Evolutionary conservation across 2,329 filamentous ascomycete genomes (phyloP).

Genomic region (Colletotrichum sp.): DNA sequence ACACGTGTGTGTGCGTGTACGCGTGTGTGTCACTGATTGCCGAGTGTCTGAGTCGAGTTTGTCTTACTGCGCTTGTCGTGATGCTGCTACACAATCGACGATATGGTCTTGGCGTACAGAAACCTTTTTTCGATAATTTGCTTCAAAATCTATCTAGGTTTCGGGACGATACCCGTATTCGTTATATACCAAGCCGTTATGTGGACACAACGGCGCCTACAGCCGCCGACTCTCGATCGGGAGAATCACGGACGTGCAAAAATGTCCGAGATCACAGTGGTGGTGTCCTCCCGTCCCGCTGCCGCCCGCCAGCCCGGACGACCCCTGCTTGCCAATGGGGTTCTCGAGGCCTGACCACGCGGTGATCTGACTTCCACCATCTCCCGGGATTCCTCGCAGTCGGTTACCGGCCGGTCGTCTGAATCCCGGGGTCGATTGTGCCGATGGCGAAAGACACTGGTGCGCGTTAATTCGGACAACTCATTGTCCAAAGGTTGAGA

Average conservation of each 20-base stretch:
- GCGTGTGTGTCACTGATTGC: neutral
- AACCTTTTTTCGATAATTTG: neutral
- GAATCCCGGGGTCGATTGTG: neutral
- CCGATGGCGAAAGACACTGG: neutral
- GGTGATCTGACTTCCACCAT: neutral
- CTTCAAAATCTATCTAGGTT: neutral
- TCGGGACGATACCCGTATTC: neutral
- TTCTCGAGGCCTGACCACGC: neutral
- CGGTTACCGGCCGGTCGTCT: neutral
- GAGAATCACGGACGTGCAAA: neutral
- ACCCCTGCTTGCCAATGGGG: neutral
- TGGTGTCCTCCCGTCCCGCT: neutral
- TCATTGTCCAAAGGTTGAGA: neutral
- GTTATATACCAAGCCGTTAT: neutral
- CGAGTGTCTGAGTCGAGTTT: neutral
- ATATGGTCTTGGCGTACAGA: neutral
- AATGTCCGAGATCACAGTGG: constrained; percentile 5
- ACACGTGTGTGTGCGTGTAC: neutral
- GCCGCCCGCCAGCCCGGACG: neutral
- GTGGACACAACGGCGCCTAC: neutral
- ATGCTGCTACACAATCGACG: neutral
- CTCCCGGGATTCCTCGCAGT: neutral
- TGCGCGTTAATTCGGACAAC: neutral
- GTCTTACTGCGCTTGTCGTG: neutral
- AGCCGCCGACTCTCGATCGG: neutral